These are phyloP conservation scores for Plenodomus biglobosus DNA, from an alignment of 2,329 filamentous ascomycete genomes.

Conservation along the genomic window DNA sequence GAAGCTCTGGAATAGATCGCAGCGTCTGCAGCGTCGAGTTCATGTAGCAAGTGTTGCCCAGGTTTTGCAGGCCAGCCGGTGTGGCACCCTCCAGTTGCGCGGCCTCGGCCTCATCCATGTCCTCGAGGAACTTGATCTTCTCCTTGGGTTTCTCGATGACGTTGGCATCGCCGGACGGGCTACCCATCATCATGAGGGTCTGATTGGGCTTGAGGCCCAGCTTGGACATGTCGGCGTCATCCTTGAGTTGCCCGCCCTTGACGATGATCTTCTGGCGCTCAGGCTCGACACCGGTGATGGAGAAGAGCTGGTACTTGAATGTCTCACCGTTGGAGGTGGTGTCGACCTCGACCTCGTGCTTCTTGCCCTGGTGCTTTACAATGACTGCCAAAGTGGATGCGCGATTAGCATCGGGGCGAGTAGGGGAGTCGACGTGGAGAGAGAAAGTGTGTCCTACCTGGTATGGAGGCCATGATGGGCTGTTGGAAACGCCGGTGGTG, in stretches of 20 bases:
- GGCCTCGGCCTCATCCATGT: constrained; percentile 94
- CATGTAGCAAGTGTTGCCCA: constrained; percentile 98
- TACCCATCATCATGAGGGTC: constrained; percentile 95
- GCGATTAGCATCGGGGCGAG: constrained; percentile 23
- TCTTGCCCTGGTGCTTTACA: constrained; percentile 94
- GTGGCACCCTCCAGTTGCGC: constrained; percentile 80
- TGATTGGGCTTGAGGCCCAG: constrained; percentile 85
- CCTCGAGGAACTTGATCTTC: constrained; percentile 84
- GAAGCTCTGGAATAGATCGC: constrained; percentile 85
- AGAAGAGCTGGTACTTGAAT: constrained; percentile 95
- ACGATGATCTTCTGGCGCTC: constrained; percentile 94
- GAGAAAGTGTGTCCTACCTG: constrained; percentile 25
- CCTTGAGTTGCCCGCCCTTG: constrained; percentile 92
- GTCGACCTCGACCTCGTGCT: constrained; percentile 92
- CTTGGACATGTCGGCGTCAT: constrained; percentile 84
- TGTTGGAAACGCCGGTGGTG: constrained; percentile 1
- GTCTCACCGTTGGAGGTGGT: constrained; percentile 80
- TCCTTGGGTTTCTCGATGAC: constrained; percentile 74
- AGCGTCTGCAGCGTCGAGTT: constrained; percentile 96
- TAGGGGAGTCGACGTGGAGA: background rate
- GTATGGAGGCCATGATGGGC: constrained; percentile 42
- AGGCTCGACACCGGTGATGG: constrained; percentile 91
- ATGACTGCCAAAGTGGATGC: constrained; percentile 63
- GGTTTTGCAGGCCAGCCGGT: constrained; percentile 84
- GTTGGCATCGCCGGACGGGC: constrained; percentile 66